phyloP scores from a whole-genome alignment of 352 stramenopile species.

The Achlya hypogyna region DNA sequence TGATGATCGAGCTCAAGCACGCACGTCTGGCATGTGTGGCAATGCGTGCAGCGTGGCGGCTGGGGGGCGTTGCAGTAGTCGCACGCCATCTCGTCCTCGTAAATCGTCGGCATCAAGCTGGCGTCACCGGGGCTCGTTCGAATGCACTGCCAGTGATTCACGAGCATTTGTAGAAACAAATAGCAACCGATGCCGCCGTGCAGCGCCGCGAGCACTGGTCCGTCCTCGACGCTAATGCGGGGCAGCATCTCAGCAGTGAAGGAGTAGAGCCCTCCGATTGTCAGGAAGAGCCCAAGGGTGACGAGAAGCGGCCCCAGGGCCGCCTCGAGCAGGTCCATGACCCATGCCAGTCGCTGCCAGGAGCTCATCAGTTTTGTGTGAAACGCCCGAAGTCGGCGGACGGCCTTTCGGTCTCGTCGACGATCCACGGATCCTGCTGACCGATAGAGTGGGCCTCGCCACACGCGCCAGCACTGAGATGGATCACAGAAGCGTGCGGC shows the following conservation, averaged over 20 bases:
- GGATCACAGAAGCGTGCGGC: no score
- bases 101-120: constrained; percentile 1
- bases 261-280: background rate
- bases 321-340: background rate
- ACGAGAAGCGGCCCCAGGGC: constrained; percentile 10
- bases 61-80: constrained; percentile 8
- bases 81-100: background rate
- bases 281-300: background rate
- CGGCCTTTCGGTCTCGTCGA: no score
- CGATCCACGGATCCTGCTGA: no score
- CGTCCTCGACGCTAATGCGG: background rate
- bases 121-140: background rate
- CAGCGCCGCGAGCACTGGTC: background rate
- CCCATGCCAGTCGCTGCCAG: background rate
- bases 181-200: background rate
- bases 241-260: constrained; percentile 10
- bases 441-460: no score
- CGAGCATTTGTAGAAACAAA: constrained; percentile 1
- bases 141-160: constrained; percentile 12
- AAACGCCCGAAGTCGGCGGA: no score
- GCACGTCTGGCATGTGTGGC: constrained; percentile 19
- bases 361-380: background rate
- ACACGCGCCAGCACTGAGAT: no score
- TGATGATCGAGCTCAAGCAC: constrained; percentile 55
- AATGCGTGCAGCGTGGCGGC: constrained; percentile 17